Evolutionary conservation across 768 basidiomycete species (phyloP).

Genomic region (Phanerochaete sordida): DNA sequence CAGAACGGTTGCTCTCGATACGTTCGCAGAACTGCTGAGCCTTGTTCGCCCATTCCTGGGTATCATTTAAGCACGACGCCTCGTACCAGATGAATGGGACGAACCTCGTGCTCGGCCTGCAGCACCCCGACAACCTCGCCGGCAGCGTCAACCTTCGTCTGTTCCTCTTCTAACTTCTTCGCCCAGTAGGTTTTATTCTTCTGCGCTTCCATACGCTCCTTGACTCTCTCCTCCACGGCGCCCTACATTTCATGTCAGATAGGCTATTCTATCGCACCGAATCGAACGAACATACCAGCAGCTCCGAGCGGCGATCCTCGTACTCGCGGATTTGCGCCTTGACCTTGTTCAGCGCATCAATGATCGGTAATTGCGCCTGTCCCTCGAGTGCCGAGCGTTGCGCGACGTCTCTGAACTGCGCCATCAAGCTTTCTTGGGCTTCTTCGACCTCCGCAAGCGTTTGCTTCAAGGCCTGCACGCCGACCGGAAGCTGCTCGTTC

Average conservation of each 20-base stretch:
- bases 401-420: conserved; percentile 47
- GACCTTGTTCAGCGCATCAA: conserved; percentile 42
- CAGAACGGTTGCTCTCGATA: conserved; percentile 54
- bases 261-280: too few relatives aligned
- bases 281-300: conserved; percentile 37
- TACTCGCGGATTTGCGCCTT: conserved; percentile 42
- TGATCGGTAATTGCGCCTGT: conserved; percentile 38
- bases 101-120: conserved; percentile 60
- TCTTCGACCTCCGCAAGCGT: conserved; percentile 57
- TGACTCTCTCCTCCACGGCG: conserved; percentile 46
- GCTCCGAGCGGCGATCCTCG: conserved; percentile 41
- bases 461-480: conserved; percentile 52
- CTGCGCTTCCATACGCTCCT: conserved; percentile 48
- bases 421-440: conserved; percentile 44
- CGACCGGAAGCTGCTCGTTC: conserved; percentile 67
- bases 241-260: conserved; percentile 30
- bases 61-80: background rate
- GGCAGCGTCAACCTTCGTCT: conserved; percentile 38
- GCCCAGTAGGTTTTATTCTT: conserved; percentile 43
- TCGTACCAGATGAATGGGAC: conserved; percentile 11
- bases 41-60: conserved; percentile 26
- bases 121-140: conserved; percentile 47
- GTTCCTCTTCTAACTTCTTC: conserved; percentile 50
- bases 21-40: conserved; percentile 62
- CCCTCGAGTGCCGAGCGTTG: conserved; percentile 46